Conservation (phyloP, 139 green algal genomes). For the Choricystis sp. region DNA sequence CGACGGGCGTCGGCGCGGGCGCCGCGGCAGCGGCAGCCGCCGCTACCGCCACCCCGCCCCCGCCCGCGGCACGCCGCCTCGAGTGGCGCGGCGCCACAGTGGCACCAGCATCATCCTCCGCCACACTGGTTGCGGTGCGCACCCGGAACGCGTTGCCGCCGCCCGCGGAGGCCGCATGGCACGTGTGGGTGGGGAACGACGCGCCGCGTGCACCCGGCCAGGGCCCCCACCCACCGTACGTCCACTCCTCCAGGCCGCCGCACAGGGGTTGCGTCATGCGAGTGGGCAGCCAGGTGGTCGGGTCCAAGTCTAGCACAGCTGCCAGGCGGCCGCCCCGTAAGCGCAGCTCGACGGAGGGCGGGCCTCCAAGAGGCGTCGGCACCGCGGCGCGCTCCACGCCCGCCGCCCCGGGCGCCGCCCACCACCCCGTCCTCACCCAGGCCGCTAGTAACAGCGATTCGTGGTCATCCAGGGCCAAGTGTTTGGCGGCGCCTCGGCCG, state of each 20-base stretch:
- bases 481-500: neutral
- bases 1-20: neutral
- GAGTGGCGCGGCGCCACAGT: no score
- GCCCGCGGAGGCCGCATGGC: neutral
- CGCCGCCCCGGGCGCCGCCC: constrained; percentile 9
- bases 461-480: constrained; percentile 17
- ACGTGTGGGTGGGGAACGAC: neutral
- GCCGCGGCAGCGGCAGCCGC: neutral
- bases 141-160: neutral
- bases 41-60: neutral
- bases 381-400: neutral
- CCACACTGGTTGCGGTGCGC: no score
- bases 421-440: constrained; percentile 14
- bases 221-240: neutral
- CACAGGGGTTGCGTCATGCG: neutral
- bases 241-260: neutral
- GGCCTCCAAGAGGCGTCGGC: neutral
- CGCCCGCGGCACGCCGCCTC: neutral
- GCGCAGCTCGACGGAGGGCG: neutral
- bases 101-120: no score
- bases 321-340: neutral
- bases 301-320: neutral
- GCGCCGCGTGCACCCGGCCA: neutral
- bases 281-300: neutral
- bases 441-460: constrained; percentile 12